Conservation (phyloP, 2,329 filamentous ascomycete genomes). For the Ceratocystis huliohia region DNA sequence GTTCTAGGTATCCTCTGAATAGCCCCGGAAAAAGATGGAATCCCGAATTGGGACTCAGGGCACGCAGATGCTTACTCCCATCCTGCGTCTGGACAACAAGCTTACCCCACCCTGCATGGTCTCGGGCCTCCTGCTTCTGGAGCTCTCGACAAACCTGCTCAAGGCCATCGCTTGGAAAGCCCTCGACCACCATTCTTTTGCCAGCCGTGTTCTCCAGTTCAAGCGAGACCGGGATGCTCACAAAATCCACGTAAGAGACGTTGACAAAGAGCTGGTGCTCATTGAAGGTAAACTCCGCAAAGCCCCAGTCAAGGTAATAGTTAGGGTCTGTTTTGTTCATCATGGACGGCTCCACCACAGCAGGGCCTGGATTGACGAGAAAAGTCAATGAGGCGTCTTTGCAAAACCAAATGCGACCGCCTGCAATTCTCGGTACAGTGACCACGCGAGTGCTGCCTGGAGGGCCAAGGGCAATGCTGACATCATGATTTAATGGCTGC, state of each 20-base stretch:
- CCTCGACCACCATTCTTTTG: constrained; percentile 35
- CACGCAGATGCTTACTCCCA: constrained; percentile 34
- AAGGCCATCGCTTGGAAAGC: constrained; percentile 37
- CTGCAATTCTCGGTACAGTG: constrained; percentile 56
- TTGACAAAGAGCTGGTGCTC: constrained; percentile 49
- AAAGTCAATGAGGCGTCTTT: constrained; percentile 50
- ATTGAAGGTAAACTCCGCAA: constrained; percentile 59
- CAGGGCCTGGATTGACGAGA: constrained; percentile 56
- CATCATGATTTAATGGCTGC: constrained; percentile 42
- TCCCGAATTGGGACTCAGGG: constrained; percentile 41
- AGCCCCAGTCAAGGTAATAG: constrained; percentile 49
- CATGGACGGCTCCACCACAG: constrained; percentile 61
- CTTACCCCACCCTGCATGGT: constrained; percentile 40
- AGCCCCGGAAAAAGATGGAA: constrained; percentile 33
- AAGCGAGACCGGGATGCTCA: constrained; percentile 50
- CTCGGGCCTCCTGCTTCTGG: constrained; percentile 33
- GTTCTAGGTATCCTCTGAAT: constrained; percentile 39
- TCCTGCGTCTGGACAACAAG: constrained; percentile 35
- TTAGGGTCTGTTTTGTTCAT: constrained; percentile 53
- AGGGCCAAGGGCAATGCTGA: constrained; percentile 50
- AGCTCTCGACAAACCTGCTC: constrained; percentile 35
- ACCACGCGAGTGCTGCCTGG: constrained; percentile 47
- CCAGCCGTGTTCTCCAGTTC: constrained; percentile 38
- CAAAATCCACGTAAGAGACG: constrained; percentile 65
- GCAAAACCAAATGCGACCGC: constrained; percentile 61